Evolutionary conservation across 345 rosid genomes (phyloP).

Genomic region (Jatropha curcas): DNA sequence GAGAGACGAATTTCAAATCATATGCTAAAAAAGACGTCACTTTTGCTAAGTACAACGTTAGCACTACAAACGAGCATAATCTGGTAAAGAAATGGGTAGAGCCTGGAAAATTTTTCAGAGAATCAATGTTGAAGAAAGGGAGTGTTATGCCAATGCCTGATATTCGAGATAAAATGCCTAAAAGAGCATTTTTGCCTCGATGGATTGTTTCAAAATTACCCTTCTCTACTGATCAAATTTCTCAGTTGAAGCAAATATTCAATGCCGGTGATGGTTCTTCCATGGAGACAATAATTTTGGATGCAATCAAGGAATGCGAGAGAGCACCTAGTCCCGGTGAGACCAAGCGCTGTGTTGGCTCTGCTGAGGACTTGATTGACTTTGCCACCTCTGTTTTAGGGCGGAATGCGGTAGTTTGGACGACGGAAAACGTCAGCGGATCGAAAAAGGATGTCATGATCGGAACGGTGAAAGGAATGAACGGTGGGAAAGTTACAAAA

Average conservation of each 20-base stretch:
- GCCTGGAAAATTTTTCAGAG: constrained; percentile 75
- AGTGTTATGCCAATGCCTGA: constrained; percentile 75
- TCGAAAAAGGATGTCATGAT: constrained; percentile 50
- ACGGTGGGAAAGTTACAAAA: constrained; percentile 63
- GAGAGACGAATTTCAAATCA: constrained; percentile 46
- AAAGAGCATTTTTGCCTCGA: constrained; percentile 77
- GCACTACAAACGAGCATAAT: constrained; percentile 27
- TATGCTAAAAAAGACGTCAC: constrained; percentile 49
- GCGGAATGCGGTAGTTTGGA: constrained; percentile 45
- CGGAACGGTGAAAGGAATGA: constrained; percentile 56
- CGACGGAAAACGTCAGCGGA: constrained; percentile 58
- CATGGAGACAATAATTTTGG: constrained; percentile 47
- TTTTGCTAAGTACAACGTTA: constrained; percentile 48
- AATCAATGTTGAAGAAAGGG: constrained; percentile 60
- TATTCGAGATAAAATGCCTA: constrained; percentile 75
- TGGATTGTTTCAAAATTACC: constrained; percentile 53
- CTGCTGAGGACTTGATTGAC: constrained; percentile 83
- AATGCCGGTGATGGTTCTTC: constrained; percentile 54
- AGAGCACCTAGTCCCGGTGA: constrained; percentile 61
- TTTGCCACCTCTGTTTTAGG: constrained; percentile 68
- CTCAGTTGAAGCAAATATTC: constrained; percentile 40
- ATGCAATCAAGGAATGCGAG: constrained; percentile 64
- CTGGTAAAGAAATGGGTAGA: constrained; percentile 65
- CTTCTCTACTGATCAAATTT: constrained; percentile 39
- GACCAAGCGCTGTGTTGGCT: constrained; percentile 77